These are phyloP conservation scores for Pezicula rhizophila DNA, from an alignment of 2,329 filamentous ascomycete genomes.

Conservation along the genomic window DNA sequence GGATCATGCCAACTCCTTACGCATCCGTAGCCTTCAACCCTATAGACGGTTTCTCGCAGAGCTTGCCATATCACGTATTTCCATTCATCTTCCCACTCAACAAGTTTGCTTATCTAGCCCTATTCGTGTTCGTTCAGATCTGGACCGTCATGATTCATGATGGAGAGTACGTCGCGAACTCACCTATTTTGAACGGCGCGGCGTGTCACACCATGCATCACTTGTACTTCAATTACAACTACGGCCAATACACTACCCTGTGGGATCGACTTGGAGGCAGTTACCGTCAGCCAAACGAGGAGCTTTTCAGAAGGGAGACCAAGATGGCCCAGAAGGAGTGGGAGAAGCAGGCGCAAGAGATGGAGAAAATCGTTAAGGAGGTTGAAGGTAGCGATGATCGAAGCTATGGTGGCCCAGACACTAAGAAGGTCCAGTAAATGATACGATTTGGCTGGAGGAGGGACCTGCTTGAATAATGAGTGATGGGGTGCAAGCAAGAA, in stretches of 20 bases:
- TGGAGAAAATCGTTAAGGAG: constrained; percentile 51
- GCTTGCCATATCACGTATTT: constrained; percentile 87
- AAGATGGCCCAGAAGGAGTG: constrained; percentile 81
- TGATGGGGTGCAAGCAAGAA: background rate
- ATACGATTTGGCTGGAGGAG: background rate
- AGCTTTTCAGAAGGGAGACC: constrained; percentile 75
- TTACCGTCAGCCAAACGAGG: constrained; percentile 79
- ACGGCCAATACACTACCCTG: constrained; percentile 87
- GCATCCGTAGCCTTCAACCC: constrained; percentile 94
- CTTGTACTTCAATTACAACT: constrained; percentile 83
- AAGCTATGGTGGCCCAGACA: constrained; percentile 13
- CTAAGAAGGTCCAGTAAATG: constrained; percentile 5
- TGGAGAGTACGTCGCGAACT: constrained; percentile 88
- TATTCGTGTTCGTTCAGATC: constrained; percentile 91
- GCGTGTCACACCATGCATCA: constrained; percentile 94
- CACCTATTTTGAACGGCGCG: constrained; percentile 86
- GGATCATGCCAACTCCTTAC: constrained; percentile 96
- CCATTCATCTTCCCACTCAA: constrained; percentile 89
- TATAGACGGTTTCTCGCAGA: constrained; percentile 83
- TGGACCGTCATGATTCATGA: constrained; percentile 97
- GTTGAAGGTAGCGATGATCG: constrained; percentile 40
- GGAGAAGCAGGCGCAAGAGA: constrained; percentile 72
- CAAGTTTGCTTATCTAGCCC: constrained; percentile 77
- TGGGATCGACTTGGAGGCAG: constrained; percentile 86
- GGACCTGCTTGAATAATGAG: background rate